Evolutionary conservation across 75 land plant species (phyloP).

Genomic region (Chamaecyparis obtusa): DNA sequence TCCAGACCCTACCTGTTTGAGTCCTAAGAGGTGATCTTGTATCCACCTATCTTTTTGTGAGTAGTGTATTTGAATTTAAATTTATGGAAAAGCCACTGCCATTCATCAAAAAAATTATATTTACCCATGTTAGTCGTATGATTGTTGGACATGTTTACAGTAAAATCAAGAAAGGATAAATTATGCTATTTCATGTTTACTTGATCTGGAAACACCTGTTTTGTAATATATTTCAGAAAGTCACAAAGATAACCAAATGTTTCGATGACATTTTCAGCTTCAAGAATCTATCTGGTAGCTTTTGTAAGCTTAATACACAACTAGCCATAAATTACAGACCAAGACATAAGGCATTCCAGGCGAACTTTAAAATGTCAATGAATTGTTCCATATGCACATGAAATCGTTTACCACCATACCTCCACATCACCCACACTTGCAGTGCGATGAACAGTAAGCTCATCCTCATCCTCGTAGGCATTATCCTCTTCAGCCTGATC

Average conservation of each 20-base stretch:
- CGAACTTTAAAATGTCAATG: not conserved
- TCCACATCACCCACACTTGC: constrained; percentile 47
- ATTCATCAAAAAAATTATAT: too few relatives aligned
- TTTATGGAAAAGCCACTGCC: too few relatives aligned
- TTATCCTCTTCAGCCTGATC: constrained; percentile 39
- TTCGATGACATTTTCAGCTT: not conserved
- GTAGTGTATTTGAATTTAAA: not conserved
- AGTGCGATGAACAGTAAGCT: constrained; percentile 38
- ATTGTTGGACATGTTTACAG: not conserved
- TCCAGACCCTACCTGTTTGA: too few relatives aligned
- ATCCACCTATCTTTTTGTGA: too few relatives aligned
- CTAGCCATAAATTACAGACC: not conserved
- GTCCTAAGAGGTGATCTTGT: too few relatives aligned
- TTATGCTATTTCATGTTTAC: not conserved
- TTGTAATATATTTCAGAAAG: not conserved
- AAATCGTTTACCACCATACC: not conserved
- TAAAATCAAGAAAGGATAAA: not conserved
- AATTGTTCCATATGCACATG: not conserved
- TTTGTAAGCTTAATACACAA: not conserved
- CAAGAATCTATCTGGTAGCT: not conserved
- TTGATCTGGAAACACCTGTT: not conserved
- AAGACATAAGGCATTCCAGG: not conserved
- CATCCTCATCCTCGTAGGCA: constrained; percentile 30
- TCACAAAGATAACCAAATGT: not conserved
- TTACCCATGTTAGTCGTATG: not conserved